These are phyloP conservation scores for Mrakia blollopis DNA, from an alignment of 768 basidiomycete genomes.

Conservation along the genomic window DNA sequence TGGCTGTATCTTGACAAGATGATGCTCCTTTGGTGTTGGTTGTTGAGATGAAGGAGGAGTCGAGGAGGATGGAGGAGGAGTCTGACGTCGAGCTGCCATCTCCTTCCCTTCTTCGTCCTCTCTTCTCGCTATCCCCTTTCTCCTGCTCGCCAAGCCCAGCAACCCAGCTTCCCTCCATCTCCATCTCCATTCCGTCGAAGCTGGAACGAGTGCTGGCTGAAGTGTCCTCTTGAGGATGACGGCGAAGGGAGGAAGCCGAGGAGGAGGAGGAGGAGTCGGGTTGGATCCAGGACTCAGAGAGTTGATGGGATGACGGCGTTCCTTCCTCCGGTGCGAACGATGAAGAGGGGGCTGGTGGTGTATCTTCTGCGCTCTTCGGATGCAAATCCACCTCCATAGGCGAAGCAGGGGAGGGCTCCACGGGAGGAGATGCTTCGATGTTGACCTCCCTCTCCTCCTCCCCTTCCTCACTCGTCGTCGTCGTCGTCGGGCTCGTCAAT, in stretches of 20 bases:
- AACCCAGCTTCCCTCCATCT: neutral
- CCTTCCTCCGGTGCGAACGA: too few relatives aligned
- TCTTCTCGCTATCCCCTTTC: neutral
- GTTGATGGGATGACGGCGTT: too few relatives aligned
- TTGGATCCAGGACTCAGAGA: too few relatives aligned
- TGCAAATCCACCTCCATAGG: too few relatives aligned
- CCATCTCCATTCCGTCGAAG: too few relatives aligned
- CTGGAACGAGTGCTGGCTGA: too few relatives aligned
- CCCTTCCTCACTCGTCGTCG: neutral
- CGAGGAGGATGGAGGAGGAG: neutral
- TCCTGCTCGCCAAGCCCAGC: neutral
- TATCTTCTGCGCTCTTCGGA: neutral
- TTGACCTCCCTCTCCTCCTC: neutral
- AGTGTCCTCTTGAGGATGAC: too few relatives aligned
- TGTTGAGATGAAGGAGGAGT: neutral
- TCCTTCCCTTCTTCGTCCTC: neutral
- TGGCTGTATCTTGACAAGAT: neutral
- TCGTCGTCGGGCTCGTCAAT: neutral
- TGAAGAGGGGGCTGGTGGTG: neutral
- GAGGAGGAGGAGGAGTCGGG: too few relatives aligned
- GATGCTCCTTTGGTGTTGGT: neutral
- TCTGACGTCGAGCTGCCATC: neutral
- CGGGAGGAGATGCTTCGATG: neutral
- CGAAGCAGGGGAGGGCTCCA: neutral
- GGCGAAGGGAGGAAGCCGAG: too few relatives aligned